Conservation (phyloP, 2,329 filamentous ascomycete genomes). For the Conoideocrella luteorostrata region DNA sequence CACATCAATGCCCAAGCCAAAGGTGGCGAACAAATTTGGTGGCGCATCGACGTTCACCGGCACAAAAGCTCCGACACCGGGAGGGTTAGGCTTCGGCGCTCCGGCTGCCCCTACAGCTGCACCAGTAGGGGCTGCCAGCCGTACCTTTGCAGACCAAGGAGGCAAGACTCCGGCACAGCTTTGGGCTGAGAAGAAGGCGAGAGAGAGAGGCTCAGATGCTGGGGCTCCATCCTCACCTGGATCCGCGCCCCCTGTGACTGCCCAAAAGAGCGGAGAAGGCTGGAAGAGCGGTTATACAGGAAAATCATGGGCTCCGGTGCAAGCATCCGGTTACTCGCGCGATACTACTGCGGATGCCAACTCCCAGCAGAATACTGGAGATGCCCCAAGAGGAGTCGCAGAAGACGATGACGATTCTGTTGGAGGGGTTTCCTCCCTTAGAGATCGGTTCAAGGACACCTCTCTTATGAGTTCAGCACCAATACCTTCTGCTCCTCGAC, state of each 20-base stretch:
- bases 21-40: slow-evolving; percentile 85
- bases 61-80: slow-evolving; percentile 82
- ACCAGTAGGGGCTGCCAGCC: slow-evolving; percentile 73
- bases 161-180: slow-evolving; percentile 95
- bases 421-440: slow-evolving; percentile 65
- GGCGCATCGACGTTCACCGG: slow-evolving; percentile 67
- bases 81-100: slow-evolving; percentile 57
- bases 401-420: slow-evolving; percentile 49
- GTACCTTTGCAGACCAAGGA: slow-evolving; percentile 88
- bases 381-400: slow-evolving; percentile 35
- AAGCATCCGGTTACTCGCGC: slow-evolving; percentile 59
- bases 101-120: slow-evolving; percentile 45
- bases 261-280: slow-evolving; percentile 67
- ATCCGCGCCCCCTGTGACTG: slow-evolving; percentile 47
- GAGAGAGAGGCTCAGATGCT: slow-evolving; percentile 52
- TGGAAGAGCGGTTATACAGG: slow-evolving; percentile 92
- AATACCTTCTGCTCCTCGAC: slow-evolving; percentile 29
- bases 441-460: slow-evolving; percentile 77
- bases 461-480: slow-evolving; percentile 56
- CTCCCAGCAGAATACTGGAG: slow-evolving; percentile 57
- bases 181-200: slow-evolving; percentile 96
- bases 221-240: slow-evolving; percentile 37
- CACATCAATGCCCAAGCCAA: slow-evolving; percentile 86
- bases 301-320: slow-evolving; percentile 83
- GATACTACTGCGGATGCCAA: slow-evolving; percentile 42